Conservation (phyloP, 768 basidiomycete species). For the Pisolithus orientalis region DNA sequence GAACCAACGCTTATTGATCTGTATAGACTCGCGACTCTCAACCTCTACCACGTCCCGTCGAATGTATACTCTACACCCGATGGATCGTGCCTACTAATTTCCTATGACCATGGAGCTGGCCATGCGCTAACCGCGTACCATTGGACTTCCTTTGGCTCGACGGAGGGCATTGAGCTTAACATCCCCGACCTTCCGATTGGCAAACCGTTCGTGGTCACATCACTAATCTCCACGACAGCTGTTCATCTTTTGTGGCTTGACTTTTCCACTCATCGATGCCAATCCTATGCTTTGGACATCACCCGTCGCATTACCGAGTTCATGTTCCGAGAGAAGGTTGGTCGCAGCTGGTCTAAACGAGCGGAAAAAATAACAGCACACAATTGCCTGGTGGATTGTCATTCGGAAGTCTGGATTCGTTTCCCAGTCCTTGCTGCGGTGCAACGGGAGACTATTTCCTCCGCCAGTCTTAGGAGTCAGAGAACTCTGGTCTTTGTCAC, state of each 20-base stretch:
- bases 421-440: conserved; percentile 49
- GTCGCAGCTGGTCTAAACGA: conserved; percentile 6
- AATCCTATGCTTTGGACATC: conserved; percentile 42
- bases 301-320: conserved; percentile 48
- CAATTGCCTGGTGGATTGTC: conserved; percentile 45
- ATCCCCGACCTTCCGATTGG: conserved; percentile 21
- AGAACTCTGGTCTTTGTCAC: conserved; percentile 37
- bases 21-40: conserved; percentile 35
- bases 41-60: conserved; percentile 26
- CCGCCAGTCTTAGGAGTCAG: conserved; percentile 20
- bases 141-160: conserved; percentile 47
- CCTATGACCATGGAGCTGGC: conserved; percentile 13
- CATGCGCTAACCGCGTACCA: conserved; percentile 36
- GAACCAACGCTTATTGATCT: not conserved
- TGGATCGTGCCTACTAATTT: conserved; percentile 38
- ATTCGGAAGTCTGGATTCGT: conserved; percentile 46
- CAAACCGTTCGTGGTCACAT: conserved; percentile 30
- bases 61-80: conserved; percentile 41
- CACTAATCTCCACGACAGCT: conserved; percentile 34
- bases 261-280: conserved; percentile 18
- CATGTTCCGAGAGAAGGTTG: conserved; percentile 40
- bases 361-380: conserved; percentile 21
- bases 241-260: conserved; percentile 40
- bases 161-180: conserved; percentile 32
- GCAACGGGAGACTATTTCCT: conserved; percentile 31